These are phyloP conservation scores for Suhomyces wounanorum DNA, from an alignment of 1,139 yeast species.

Conservation along the genomic window DNA sequence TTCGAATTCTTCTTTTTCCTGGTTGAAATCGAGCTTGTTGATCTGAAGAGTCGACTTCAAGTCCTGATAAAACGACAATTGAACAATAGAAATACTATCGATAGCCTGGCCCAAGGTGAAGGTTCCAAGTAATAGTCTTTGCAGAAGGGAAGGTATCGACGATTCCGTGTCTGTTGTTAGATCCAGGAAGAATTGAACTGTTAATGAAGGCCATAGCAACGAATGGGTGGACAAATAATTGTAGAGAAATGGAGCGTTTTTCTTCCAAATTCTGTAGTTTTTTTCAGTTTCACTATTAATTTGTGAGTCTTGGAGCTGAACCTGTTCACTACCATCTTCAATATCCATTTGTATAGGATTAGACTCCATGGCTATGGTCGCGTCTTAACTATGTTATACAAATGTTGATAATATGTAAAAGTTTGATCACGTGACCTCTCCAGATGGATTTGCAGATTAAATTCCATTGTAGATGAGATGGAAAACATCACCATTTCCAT, in stretches of 20 bases:
- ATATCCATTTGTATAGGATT: constrained; percentile 1
- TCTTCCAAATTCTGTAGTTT: constrained; percentile 54
- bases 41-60: constrained; percentile 34
- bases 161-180: constrained; percentile 15
- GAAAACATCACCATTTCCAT: constrained; percentile 12
- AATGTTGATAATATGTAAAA: not conserved
- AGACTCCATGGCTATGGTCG: not conserved
- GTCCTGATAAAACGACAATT: constrained; percentile 36
- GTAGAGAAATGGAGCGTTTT: constrained; percentile 54
- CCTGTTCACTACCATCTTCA: not conserved
- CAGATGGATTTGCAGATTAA: not conserved
- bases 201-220: constrained; percentile 56
- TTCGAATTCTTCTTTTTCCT: constrained; percentile 47
- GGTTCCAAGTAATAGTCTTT: constrained; percentile 43
- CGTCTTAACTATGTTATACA: not conserved
- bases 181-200: constrained; percentile 59
- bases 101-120: constrained; percentile 47
- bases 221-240: constrained; percentile 52
- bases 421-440: not conserved
- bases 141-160: constrained; percentile 22
- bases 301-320: constrained; percentile 11
- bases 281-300: constrained; percentile 34
- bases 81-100: constrained; percentile 43
- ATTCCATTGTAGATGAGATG: not conserved
- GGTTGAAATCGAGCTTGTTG: constrained; percentile 38